A percentile compares a stretch with the other conserved stretches of the same genome.
phyloP scores from a whole-genome alignment of 2,329 filamentous ascomycete genomes.

The Venturia asperata region DNA sequence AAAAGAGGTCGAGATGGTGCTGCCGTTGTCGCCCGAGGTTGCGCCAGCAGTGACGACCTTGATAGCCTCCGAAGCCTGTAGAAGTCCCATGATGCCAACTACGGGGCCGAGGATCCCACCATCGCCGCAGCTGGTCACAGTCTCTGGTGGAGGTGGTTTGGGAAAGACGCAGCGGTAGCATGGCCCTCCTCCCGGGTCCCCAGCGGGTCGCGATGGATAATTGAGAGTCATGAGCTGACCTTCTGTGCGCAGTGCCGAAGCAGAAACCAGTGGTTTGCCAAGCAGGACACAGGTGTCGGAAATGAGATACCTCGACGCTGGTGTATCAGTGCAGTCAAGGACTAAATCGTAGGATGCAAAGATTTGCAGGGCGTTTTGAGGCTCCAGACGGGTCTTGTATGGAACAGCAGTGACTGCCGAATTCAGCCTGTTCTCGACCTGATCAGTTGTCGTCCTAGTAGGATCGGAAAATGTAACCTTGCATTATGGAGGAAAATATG shows the following conservation, averaged over 20 bases:
- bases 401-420: conserved; percentile 58
- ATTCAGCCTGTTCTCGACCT: conserved; percentile 53
- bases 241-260: conserved; percentile 79
- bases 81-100: conserved; percentile 84
- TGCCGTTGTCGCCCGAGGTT: neutral
- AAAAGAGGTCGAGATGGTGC: conserved; percentile 23
- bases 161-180: conserved; percentile 95
- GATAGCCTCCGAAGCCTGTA: conserved; percentile 84
- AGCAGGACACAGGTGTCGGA: conserved; percentile 82
- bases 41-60: conserved; percentile 58
- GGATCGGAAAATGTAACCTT: neutral
- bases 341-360: conserved; percentile 71
- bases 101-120: conserved; percentile 89
- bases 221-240: conserved; percentile 89
- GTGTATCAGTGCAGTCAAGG: conserved; percentile 92
- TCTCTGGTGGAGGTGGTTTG: conserved; percentile 73
- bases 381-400: conserved; percentile 58
- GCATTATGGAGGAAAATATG: neutral
- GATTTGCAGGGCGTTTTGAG: conserved; percentile 59
- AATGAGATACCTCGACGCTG: conserved; percentile 83
- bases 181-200: conserved; percentile 57
- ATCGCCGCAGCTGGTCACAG: conserved; percentile 80
- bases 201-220: conserved; percentile 59
- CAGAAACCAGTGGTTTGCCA: conserved; percentile 73
- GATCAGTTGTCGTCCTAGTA: neutral